Evolutionary conservation across 345 rosid species (phyloP).

Genomic region (Citrus maxima): DNA sequence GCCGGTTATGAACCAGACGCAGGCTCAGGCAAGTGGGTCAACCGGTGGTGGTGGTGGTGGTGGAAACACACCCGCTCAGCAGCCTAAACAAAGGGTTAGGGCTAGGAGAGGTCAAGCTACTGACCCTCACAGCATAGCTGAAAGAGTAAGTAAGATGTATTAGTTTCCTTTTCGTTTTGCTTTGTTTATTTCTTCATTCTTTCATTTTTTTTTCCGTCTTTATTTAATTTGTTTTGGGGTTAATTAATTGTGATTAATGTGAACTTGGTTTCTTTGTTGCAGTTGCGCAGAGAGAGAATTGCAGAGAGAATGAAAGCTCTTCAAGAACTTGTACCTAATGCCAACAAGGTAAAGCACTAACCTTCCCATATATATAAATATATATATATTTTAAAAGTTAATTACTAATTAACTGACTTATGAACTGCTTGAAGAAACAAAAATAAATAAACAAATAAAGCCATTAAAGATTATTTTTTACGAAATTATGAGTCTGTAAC

Average conservation of each 20-base stretch:
- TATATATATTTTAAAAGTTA: no score
- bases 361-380: neutral
- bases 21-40: conserved; percentile 50
- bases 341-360: conserved; percentile 67
- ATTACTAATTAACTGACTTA: neutral
- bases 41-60: conserved; percentile 26
- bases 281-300: conserved; percentile 94
- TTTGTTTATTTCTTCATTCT: neutral
- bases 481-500: neutral
- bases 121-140: conserved; percentile 98
- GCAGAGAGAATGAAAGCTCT: conserved; percentile 99
- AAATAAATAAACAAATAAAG: no score
- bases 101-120: conserved; percentile 99
- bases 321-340: conserved; percentile 95
- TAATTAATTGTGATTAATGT: conserved; percentile 2
- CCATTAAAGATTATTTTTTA: neutral
- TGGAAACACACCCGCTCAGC: conserved; percentile 52
- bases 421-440: no score
- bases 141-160: conserved; percentile 66
- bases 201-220: neutral
- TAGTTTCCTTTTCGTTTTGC: neutral
- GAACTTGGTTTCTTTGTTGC: conserved; percentile 9
- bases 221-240: neutral
- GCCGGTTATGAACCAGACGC: conserved; percentile 29
- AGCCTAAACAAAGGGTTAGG: conserved; percentile 78